Conservation (phyloP, 1,139 yeast genomes). For the Hanseniaspora uvarum region DNA sequence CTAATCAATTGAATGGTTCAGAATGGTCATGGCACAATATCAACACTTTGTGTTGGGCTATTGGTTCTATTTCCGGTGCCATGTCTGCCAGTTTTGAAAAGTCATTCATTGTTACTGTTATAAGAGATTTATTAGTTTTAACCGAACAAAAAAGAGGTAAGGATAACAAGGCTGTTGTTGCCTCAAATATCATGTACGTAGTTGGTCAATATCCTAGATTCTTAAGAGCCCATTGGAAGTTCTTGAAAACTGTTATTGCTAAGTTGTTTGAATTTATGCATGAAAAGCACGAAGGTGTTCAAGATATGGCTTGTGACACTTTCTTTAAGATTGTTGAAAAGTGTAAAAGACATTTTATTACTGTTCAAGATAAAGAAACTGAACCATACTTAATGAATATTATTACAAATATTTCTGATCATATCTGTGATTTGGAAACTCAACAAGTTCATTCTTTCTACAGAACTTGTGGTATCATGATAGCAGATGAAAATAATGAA, state of each 20-base stretch:
- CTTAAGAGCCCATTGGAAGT: conserved; percentile 95
- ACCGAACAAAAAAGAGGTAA: conserved; percentile 96
- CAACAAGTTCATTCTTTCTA: conserved; percentile 97
- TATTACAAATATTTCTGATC: conserved; percentile 66
- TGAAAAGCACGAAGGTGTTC: conserved; percentile 98
- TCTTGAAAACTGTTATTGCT: conserved; percentile 86
- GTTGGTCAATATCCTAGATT: conserved; percentile 98
- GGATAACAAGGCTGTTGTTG: conserved; percentile 97
- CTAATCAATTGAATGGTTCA: conserved; percentile 85
- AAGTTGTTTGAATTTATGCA: conserved; percentile 97
- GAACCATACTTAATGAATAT: conserved; percentile 91
- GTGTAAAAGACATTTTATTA: conserved; percentile 91
- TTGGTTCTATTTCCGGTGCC: conserved; percentile 96
- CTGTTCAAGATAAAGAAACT: conserved; percentile 72
- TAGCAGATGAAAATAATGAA: conserved; percentile 66
- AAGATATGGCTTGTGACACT: conserved; percentile 99
- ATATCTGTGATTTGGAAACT: conserved; percentile 87
- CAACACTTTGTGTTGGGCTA: conserved; percentile 97
- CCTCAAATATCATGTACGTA: conserved; percentile 96
- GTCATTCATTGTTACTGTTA: conserved; percentile 81
- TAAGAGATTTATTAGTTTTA: conserved; percentile 77
- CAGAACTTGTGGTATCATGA: conserved; percentile 92
- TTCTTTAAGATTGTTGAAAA: conserved; percentile 89
- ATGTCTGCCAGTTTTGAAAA: conserved; percentile 98
- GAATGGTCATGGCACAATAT: conserved; percentile 99